A percentile compares a stretch with the other conserved stretches of the same genome.
These are phyloP conservation scores for Cryomyces minteri DNA, from an alignment of 495 filamentous ascomycete genomes.

Conservation along the genomic window DNA sequence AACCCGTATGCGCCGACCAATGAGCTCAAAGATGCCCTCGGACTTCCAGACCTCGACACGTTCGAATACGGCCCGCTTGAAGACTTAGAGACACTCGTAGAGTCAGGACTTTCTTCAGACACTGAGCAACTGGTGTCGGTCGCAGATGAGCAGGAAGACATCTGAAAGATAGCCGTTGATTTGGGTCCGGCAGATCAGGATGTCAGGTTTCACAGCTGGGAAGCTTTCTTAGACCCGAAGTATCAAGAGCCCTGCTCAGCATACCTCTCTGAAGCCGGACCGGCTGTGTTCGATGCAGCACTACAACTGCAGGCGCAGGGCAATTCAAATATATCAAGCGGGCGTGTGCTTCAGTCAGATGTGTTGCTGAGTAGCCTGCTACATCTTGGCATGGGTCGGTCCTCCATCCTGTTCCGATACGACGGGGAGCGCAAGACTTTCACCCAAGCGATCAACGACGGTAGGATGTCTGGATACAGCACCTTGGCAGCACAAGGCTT, in stretches of 20 bases:
- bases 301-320: slow-evolving; percentile 5
- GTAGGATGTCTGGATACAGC: slow-evolving; percentile 55
- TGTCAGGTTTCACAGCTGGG: slow-evolving; percentile 37
- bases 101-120: slow-evolving; percentile 6
- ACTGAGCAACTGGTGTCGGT: not conserved
- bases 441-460: slow-evolving; percentile 28
- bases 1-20: slow-evolving; percentile 17
- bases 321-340: not conserved
- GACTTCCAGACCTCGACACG: slow-evolving; percentile 12
- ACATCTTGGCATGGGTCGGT: slow-evolving; percentile 60
- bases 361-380: slow-evolving; percentile 44
- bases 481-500: slow-evolving; percentile 34
- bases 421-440: slow-evolving; percentile 39
- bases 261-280: slow-evolving; percentile 65
- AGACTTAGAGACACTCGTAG: slow-evolving; percentile 7
- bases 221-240: slow-evolving; percentile 34
- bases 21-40: slow-evolving; percentile 11
- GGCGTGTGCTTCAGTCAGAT: slow-evolving; percentile 15
- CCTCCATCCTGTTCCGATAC: slow-evolving; percentile 62
- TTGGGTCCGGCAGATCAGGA: slow-evolving; percentile 30
- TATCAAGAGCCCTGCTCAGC: slow-evolving; percentile 27
- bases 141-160: slow-evolving; percentile 9
- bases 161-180: slow-evolving; percentile 13
- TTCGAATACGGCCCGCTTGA: slow-evolving; percentile 13
- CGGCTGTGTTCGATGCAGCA: slow-evolving; percentile 51